A percentile compares a stretch with the other conserved stretches of the same genome.
Conservation (phyloP, 2,329 filamentous ascomycete species). For the Ceratocystis destructans region DNA sequence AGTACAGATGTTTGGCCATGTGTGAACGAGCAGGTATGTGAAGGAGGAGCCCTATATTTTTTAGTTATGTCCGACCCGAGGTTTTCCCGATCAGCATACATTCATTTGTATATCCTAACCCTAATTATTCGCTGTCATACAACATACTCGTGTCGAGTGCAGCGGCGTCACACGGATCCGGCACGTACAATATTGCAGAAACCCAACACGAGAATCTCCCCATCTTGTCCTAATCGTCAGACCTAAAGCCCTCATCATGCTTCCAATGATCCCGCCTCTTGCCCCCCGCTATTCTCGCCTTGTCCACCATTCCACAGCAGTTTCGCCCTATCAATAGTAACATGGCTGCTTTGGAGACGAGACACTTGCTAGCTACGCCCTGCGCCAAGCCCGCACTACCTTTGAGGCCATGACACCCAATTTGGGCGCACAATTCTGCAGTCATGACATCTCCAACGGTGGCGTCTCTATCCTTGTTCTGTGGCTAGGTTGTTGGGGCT, state of each 20-base stretch:
- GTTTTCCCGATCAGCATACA: not conserved
- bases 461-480: slow-evolving; percentile 23
- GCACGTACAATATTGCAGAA: not conserved
- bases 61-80: not conserved
- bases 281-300: not conserved
- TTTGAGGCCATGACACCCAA: slow-evolving; percentile 22
- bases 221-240: not conserved
- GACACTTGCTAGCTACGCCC: slow-evolving; percentile 9
- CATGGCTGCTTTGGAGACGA: not conserved
- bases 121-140: not conserved
- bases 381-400: slow-evolving; percentile 18
- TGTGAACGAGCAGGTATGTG: not conserved
- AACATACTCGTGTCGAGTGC: not conserved
- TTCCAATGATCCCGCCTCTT: not conserved
- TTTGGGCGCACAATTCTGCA: slow-evolving; percentile 23
- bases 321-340: slow-evolving; percentile 15
- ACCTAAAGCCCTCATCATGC: not conserved
- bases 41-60: too few species aligned
- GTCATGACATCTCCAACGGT: slow-evolving; percentile 18
- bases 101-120: not conserved
- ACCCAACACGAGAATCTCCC: not conserved
- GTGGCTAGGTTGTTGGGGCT: slow-evolving; percentile 20
- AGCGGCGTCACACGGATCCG: not conserved
- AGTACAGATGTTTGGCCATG: not conserved
- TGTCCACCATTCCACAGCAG: slow-evolving; percentile 17